phyloP scores from a whole-genome alignment of 2,329 filamentous ascomycete species.

The Fusarium avenaceum region DNA sequence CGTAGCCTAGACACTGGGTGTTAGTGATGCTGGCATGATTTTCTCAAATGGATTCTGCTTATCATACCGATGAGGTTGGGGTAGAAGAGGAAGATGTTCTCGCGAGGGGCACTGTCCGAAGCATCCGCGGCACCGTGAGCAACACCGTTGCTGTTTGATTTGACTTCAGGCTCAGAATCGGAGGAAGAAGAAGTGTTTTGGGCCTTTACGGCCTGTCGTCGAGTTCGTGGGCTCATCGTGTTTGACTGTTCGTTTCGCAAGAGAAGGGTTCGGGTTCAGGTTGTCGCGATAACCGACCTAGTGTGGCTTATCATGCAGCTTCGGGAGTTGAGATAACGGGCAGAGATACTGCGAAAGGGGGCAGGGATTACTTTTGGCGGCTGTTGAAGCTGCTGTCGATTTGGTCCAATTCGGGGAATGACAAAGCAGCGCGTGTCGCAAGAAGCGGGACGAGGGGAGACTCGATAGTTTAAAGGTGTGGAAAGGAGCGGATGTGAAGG shows the following conservation, averaged over 20 bases:
- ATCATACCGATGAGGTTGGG: constrained; percentile 83
- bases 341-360: constrained; percentile 44
- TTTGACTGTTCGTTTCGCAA: constrained; percentile 8
- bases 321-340: constrained; percentile 42
- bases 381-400: constrained; percentile 41
- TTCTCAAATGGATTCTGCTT: background rate
- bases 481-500: constrained; percentile 50
- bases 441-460: background rate
- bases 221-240: constrained; percentile 58
- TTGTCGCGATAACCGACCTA: constrained; percentile 34
- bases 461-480: constrained; percentile 12
- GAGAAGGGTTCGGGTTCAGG: constrained; percentile 18
- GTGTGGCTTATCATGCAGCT: constrained; percentile 44
- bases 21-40: constrained; percentile 25
- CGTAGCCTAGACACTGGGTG: constrained; percentile 70
- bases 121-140: constrained; percentile 53
- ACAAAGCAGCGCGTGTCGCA: constrained; percentile 9
- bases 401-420: constrained; percentile 1
- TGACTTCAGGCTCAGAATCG: constrained; percentile 49
- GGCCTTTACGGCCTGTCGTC: constrained; percentile 56
- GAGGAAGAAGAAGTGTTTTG: constrained; percentile 47
- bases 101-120: constrained; percentile 59
- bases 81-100: constrained; percentile 87
- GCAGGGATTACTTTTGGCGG: constrained; percentile 42
- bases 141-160: constrained; percentile 60